Conservation (phyloP, 352 stramenopile genomes). For the Pythium guiyangense region DNA sequence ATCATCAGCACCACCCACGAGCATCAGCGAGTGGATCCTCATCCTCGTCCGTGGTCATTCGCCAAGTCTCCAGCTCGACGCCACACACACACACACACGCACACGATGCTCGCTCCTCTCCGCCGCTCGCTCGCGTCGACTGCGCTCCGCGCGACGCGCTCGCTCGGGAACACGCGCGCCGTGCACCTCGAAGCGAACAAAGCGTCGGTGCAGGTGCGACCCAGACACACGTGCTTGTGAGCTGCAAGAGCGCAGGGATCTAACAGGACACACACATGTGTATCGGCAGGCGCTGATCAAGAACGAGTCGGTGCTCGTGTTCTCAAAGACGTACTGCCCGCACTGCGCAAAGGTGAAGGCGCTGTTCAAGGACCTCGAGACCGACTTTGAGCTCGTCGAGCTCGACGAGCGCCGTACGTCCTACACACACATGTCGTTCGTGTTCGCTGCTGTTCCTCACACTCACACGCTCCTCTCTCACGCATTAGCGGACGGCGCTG, state of each 20-base stretch:
- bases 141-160: slow-evolving; percentile 9
- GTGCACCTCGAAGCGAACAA: slow-evolving; percentile 63
- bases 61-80: background rate
- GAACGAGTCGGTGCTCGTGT: slow-evolving; percentile 83
- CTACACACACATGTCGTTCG: background rate
- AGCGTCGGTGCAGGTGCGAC: slow-evolving; percentile 48
- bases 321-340: slow-evolving; percentile 95
- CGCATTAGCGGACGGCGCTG: slow-evolving; percentile 66
- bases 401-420: slow-evolving; percentile 56
- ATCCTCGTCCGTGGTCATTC: slow-evolving; percentile 4
- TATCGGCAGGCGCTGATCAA: slow-evolving; percentile 45
- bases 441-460: background rate
- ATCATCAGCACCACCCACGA: too few species aligned
- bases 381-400: slow-evolving; percentile 61
- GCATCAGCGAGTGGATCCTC: too few species aligned
- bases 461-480: background rate
- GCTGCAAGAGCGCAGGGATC: too few species aligned
- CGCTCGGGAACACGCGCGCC: slow-evolving; percentile 21
- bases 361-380: slow-evolving; percentile 71
- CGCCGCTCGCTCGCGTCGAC: slow-evolving; percentile 6
- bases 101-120: slow-evolving; percentile 8
- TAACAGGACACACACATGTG: background rate
- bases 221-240: background rate
- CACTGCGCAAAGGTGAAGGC: slow-evolving; percentile 91
- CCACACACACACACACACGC: background rate